Percentiles rank a stretch among this genome's conserved stretches.
phyloP scores from a whole-genome alignment of 371 early-diverging fungal species.

The Mucor velutinosus region DNA sequence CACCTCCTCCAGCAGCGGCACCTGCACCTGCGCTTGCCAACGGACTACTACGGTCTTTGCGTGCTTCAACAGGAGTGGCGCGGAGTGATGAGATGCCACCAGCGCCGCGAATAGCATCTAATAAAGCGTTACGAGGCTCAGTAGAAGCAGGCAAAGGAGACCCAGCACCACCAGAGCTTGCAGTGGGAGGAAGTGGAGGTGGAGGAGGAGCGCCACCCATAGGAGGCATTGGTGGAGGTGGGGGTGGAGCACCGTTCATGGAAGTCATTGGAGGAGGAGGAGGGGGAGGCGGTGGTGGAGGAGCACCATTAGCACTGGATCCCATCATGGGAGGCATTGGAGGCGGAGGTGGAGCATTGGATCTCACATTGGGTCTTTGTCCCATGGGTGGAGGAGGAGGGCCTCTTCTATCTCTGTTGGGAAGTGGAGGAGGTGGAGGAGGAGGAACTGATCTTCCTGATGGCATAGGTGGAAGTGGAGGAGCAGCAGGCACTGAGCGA shows the following conservation, averaged over 20 bases:
- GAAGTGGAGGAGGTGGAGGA: slow-evolving; percentile 40
- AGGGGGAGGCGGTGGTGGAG: slow-evolving; percentile 12
- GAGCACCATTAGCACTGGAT: not conserved
- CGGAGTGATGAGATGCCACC: slow-evolving; percentile 41
- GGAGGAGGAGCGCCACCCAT: slow-evolving; percentile 8
- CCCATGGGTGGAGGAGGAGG: slow-evolving; percentile 35
- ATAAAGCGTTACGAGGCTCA: slow-evolving; percentile 35
- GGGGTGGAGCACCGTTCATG: slow-evolving; percentile 8
- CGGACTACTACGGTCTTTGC: slow-evolving; percentile 36
- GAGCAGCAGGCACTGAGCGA: slow-evolving; percentile 5
- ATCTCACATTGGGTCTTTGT: slow-evolving; percentile 13
- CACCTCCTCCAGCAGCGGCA: slow-evolving; percentile 11
- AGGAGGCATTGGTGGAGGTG: slow-evolving; percentile 16
- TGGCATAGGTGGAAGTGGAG: slow-evolving; percentile 29
- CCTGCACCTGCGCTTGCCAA: slow-evolving; percentile 10
- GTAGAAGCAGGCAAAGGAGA: slow-evolving; percentile 12
- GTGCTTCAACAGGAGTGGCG: slow-evolving; percentile 30
- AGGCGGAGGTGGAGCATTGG: slow-evolving; percentile 30
- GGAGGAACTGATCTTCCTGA: slow-evolving; percentile 22
- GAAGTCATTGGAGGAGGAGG: slow-evolving; percentile 18
- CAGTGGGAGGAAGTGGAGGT: slow-evolving; percentile 17
- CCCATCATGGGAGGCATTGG: slow-evolving; percentile 20
- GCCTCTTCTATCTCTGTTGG: slow-evolving; percentile 28
- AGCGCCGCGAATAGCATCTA: slow-evolving; percentile 46
- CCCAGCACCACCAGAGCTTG: slow-evolving; percentile 1